Evolutionary conservation across 2,329 filamentous ascomycete species (phyloP).

Genomic region (Ascochyta viciae-villosae): DNA sequence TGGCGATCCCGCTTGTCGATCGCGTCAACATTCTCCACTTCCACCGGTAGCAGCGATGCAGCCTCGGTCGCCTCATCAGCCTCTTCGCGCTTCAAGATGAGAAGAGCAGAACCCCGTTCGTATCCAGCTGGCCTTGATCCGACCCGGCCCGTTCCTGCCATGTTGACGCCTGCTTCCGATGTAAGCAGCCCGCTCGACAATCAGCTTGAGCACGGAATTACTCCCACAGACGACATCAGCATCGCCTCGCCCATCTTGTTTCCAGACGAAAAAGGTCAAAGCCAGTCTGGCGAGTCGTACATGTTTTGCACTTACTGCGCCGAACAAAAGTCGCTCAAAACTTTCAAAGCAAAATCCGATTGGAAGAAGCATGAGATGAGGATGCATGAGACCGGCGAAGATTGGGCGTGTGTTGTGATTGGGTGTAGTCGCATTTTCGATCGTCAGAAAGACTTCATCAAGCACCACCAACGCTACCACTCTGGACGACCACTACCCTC

Average conservation of each 20-base stretch:
- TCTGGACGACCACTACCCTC: slow-evolving; percentile 45
- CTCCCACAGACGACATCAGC: slow-evolving; percentile 43
- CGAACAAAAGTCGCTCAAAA: slow-evolving; percentile 44
- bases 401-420: slow-evolving; percentile 46
- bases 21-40: slow-evolving; percentile 42
- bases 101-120: slow-evolving; percentile 43
- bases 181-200: slow-evolving; percentile 41
- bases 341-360: slow-evolving; percentile 49
- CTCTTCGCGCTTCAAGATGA: slow-evolving; percentile 40
- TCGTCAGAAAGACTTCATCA: slow-evolving; percentile 47
- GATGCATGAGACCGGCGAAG: slow-evolving; percentile 50
- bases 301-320: slow-evolving; percentile 51
- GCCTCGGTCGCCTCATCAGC: slow-evolving; percentile 41
- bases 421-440: slow-evolving; percentile 47
- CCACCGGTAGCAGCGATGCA: slow-evolving; percentile 37
- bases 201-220: slow-evolving; percentile 38
- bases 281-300: slow-evolving; percentile 41
- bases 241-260: slow-evolving; percentile 35
- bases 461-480: slow-evolving; percentile 48
- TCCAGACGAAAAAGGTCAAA: slow-evolving; percentile 30
- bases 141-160: slow-evolving; percentile 39
- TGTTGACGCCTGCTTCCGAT: slow-evolving; percentile 42
- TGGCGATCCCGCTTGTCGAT: slow-evolving; percentile 45
- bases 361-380: slow-evolving; percentile 51
- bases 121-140: slow-evolving; percentile 45